These are phyloP conservation scores for Medakamo hakoo DNA, from an alignment of 139 green algal species.

Conservation along the genomic window DNA sequence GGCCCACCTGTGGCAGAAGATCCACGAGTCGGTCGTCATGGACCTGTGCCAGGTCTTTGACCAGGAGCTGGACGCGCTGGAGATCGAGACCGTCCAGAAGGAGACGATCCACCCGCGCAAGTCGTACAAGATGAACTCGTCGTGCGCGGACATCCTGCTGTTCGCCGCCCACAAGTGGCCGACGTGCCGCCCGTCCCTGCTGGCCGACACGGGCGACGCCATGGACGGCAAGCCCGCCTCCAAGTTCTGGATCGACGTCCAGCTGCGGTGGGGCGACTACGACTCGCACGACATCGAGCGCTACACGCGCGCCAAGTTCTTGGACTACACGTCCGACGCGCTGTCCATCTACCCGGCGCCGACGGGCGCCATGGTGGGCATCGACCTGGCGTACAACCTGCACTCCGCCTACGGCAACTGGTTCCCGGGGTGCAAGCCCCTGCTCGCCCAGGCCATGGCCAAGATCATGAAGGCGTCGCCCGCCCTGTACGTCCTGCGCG, in stretches of 20 bases:
- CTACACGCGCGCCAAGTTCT: constrained; percentile 96
- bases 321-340: constrained; percentile 99
- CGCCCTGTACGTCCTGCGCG: constrained; percentile 95
- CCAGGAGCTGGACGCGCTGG: constrained; percentile 96
- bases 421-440: constrained; percentile 94
- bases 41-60: constrained; percentile 82
- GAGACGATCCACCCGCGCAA: constrained; percentile 99
- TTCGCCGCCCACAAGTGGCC: constrained; percentile 96
- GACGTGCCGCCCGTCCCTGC: constrained; percentile 84
- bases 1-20: constrained; percentile 98
- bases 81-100: constrained; percentile 99
- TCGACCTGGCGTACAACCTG: constrained; percentile 99
- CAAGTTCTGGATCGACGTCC: constrained; percentile 97
- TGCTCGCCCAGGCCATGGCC: constrained; percentile 77
- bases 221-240: constrained; percentile 93
- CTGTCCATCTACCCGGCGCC: constrained; percentile 98
- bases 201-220: constrained; percentile 86
- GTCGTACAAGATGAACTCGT: constrained; percentile 98
- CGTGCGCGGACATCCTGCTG: constrained; percentile 88
- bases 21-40: constrained; percentile 97
- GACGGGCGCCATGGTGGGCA: constrained; percentile 88
- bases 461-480: constrained; percentile 99
- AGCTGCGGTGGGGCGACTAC: constrained; percentile 89
- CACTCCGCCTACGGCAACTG: constrained; percentile 94
- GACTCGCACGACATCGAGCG: constrained; percentile 98